Base-by-base conservation (phyloP, 1,284 basidiomycete genomes). In the Leucoagaricus sp. region DNA sequence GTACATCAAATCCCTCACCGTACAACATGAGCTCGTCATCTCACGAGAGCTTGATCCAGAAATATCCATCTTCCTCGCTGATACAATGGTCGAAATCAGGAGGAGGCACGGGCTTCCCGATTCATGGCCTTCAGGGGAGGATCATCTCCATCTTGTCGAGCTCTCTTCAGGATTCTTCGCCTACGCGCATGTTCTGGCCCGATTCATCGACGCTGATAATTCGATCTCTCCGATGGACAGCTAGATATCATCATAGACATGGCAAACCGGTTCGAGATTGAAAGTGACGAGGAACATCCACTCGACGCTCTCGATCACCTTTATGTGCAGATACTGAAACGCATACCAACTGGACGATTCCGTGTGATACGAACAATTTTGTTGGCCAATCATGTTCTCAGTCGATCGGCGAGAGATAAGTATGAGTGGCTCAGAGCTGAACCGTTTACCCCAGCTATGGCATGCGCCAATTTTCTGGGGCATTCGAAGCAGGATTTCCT, bases 181-280 rank as follows among this genome's bases (percentile, higher is more conserved):
- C 21, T 53, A 52, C 19, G 44, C 50, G 1, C 17, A 45, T 17
- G 51, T 47, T 13, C 9, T 54, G 5, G 38, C 0, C 72, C 67
- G 61, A 67, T 59, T 50, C 64, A 65, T 4, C 12, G 19, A 36
- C 9, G 36, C 34, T 3, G 58, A 4, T 10, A 8, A 42, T 17
- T 41, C 49, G 9, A 10, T n/a, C 23, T 34, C 34, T 36, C 49
- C 36, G 5, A 13, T 25, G 7, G 17, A 50, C 49, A 42, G 40
- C 34, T 51, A 6, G 12, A 13, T 15, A 9, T 21, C 17, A 26
- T 51, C 15, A 36, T 51, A 21, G 7, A 26, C 9, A 17, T 51
- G 17, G 26, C 38, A 3, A 31, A n/a, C n/a, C n/a, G 13, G 31
- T 6, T 21, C 25, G 13, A 15, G 21, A 25, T 19, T 21, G 12